Evolutionary conservation across 176 grass and related monocot species (phyloP).

Genomic region (Cocos nucifera): DNA sequence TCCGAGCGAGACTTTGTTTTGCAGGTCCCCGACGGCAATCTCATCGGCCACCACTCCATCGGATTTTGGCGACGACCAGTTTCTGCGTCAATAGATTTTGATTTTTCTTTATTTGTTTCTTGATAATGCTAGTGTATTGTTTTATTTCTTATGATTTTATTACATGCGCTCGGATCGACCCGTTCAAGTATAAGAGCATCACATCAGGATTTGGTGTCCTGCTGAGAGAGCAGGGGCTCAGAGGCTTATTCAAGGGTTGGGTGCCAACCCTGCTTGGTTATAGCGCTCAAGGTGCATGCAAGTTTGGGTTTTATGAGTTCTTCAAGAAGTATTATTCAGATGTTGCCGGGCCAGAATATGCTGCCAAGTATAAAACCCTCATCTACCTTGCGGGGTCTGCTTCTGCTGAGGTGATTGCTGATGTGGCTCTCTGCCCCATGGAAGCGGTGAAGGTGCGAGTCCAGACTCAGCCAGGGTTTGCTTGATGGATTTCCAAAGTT

Average conservation of each 20-base stretch:
- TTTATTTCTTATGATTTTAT: too few relatives aligned
- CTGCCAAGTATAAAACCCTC: slow-evolving; percentile 37
- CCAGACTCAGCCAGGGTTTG: slow-evolving; percentile 64
- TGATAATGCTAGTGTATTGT: too few relatives aligned
- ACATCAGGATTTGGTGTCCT: slow-evolving; percentile 40
- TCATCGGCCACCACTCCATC: too few relatives aligned
- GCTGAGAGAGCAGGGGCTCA: slow-evolving; percentile 59
- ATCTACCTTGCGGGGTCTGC: slow-evolving; percentile 70
- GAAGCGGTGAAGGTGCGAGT: slow-evolving; percentile 85
- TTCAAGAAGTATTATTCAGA: slow-evolving; percentile 81
- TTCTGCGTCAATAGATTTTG: too few relatives aligned
- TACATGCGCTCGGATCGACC: slow-evolving; percentile 44
- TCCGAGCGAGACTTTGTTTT: too few relatives aligned
- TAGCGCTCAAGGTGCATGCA: slow-evolving; percentile 69
- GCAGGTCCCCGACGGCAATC: too few relatives aligned
- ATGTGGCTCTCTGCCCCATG: slow-evolving; percentile 80
- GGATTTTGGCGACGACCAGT: too few relatives aligned
- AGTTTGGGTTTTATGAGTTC: slow-evolving; percentile 92
- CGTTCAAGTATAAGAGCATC: slow-evolving; percentile 66
- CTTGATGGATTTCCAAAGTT: slow-evolving; percentile 69
- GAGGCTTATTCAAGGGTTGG: slow-evolving; percentile 86
- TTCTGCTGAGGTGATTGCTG: slow-evolving; percentile 73
- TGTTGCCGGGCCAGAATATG: slow-evolving; percentile 37
- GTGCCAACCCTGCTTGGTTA: slow-evolving; percentile 78
- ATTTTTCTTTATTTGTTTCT: too few relatives aligned